Conservation (phyloP, 768 basidiomycete species). For the Serpula lacrymans region DNA sequence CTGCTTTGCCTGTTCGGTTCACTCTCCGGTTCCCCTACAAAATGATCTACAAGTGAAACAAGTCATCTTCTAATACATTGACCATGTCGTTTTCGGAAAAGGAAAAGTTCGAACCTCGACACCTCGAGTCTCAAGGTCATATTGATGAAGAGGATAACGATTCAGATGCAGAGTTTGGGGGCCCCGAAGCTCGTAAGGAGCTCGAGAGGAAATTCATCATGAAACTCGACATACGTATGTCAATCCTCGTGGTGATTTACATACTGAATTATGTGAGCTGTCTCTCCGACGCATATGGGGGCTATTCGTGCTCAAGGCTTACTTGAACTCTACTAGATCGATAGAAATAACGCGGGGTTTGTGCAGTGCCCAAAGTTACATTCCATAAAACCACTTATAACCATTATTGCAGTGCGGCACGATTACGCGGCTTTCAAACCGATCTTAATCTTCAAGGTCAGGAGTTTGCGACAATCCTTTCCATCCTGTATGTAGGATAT, state of each 20-base stretch:
- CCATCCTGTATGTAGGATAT: slow-evolving; percentile 63
- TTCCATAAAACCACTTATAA: background rate
- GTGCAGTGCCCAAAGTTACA: slow-evolving; percentile 7
- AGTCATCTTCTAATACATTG: too few relatives aligned
- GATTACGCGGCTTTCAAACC: slow-evolving; percentile 60
- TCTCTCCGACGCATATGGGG: background rate
- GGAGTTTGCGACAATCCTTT: slow-evolving; percentile 62
- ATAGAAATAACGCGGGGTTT: slow-evolving; percentile 61
- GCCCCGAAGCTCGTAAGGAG: slow-evolving; percentile 14
- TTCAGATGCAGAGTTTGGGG: slow-evolving; percentile 19
- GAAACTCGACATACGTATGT: slow-evolving; percentile 32
- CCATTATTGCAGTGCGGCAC: slow-evolving; percentile 52
- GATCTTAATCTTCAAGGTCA: slow-evolving; percentile 55
- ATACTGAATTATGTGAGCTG: slow-evolving; percentile 31
- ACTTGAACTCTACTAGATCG: slow-evolving; percentile 37
- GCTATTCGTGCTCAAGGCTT: too few relatives aligned
- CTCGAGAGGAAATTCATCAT: slow-evolving; percentile 19
- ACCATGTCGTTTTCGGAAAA: too few relatives aligned
- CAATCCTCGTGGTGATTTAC: slow-evolving; percentile 32
- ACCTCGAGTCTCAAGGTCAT: too few relatives aligned
- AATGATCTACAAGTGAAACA: too few relatives aligned
- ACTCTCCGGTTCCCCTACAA: too few relatives aligned
- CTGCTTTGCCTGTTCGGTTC: too few relatives aligned
- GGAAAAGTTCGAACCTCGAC: too few relatives aligned
- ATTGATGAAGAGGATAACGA: background rate